These are phyloP conservation scores for Boletus vermiculosoides DNA, from an alignment of 768 basidiomycete species.

Conservation along the genomic window DNA sequence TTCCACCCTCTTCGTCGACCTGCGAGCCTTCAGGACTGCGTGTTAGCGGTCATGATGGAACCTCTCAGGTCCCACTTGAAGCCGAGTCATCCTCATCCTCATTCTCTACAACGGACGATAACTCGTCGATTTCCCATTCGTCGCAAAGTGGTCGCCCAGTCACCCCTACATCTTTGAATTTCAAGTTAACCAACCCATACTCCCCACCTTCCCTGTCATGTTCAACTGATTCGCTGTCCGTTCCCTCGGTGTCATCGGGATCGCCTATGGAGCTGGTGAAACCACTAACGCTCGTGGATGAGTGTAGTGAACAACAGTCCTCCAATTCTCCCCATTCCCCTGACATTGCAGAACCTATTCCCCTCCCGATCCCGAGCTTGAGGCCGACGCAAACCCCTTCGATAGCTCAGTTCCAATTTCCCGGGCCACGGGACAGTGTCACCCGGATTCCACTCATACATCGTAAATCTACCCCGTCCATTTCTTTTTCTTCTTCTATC, in stretches of 20 bases:
- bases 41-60: not conserved
- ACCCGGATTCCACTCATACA: slow-evolving; percentile 32
- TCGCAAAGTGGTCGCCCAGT: slow-evolving; percentile 33
- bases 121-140: slow-evolving; percentile 33
- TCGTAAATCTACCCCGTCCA: slow-evolving; percentile 37
- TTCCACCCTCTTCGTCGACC: slow-evolving; percentile 3
- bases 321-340: slow-evolving; percentile 28
- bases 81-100: slow-evolving; percentile 26
- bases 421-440: slow-evolving; percentile 34
- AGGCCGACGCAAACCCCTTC: slow-evolving; percentile 13
- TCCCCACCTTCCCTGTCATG: slow-evolving; percentile 54
- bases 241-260: slow-evolving; percentile 52
- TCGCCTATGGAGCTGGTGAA: slow-evolving; percentile 35
- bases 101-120: slow-evolving; percentile 29
- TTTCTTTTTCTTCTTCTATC: slow-evolving; percentile 33
- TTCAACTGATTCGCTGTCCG: slow-evolving; percentile 59
- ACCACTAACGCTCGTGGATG: slow-evolving; percentile 38
- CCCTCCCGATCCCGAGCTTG: slow-evolving; percentile 27
- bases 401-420: slow-evolving; percentile 46
- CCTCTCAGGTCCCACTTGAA: slow-evolving; percentile 10
- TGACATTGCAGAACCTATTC: slow-evolving; percentile 31
- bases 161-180: slow-evolving; percentile 35
- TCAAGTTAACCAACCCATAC: slow-evolving; percentile 26
- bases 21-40: slow-evolving; percentile 4
- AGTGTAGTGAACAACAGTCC: slow-evolving; percentile 26